Evolutionary conservation across 768 basidiomycete genomes (phyloP).

Genomic region (Galerina sulciceps): DNA sequence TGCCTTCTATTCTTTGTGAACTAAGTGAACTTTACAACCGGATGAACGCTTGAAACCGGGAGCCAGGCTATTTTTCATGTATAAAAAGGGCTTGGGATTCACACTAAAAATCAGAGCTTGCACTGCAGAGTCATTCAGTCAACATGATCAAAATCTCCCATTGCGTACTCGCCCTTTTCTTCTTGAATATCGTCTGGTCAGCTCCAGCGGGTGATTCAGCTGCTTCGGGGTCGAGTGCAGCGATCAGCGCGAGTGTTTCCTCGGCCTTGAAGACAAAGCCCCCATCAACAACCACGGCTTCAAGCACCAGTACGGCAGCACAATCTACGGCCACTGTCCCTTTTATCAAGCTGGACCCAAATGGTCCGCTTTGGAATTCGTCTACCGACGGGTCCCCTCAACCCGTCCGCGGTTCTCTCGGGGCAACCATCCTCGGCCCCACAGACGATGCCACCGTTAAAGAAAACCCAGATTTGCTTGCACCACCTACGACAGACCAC

Average conservation of each 20-base stretch:
- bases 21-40: neutral
- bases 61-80: conserved; percentile 1
- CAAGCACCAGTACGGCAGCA: conserved; percentile 26
- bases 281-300: conserved; percentile 16
- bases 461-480: conserved; percentile 59
- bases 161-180: conserved; percentile 38
- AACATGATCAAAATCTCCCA: conserved; percentile 41
- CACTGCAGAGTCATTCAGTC: conserved; percentile 4
- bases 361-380: conserved; percentile 24
- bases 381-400: conserved; percentile 39
- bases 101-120: neutral
- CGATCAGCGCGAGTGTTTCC: conserved; percentile 16
- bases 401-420: conserved; percentile 49
- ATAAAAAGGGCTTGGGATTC: conserved; percentile 18
- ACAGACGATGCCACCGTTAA: conserved; percentile 54
- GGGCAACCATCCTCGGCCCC: conserved; percentile 56
- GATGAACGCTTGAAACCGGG: neutral
- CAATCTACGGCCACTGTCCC: conserved; percentile 43
- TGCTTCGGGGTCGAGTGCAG: conserved; percentile 2
- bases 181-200: conserved; percentile 29
- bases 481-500: conserved; percentile 65
- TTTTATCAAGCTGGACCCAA: conserved; percentile 26
- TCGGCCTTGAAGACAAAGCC: conserved; percentile 18
- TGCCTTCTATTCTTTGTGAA: neutral
- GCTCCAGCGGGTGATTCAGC: conserved; percentile 25